Evolutionary conservation across 2,329 filamentous ascomycete genomes (phyloP).

Genomic region (Aspergillus tamarii): DNA sequence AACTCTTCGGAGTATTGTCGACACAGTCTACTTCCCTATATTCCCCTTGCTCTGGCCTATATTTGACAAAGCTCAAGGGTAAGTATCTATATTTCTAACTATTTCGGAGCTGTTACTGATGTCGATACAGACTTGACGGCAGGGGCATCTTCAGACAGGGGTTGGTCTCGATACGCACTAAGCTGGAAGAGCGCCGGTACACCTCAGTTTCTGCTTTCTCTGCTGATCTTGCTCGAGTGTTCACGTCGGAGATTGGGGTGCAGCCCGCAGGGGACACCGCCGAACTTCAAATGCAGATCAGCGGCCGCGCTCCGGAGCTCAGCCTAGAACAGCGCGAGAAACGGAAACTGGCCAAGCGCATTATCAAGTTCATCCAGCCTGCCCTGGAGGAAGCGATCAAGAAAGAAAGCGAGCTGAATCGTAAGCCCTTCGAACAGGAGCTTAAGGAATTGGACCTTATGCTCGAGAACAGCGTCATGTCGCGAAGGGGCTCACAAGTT

Average conservation of each 20-base stretch:
- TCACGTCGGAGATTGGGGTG: conserved; percentile 58
- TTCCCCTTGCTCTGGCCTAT: conserved; percentile 75
- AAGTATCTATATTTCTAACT: conserved; percentile 49
- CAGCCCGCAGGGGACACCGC: conserved; percentile 50
- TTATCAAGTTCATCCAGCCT: conserved; percentile 80
- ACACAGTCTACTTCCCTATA: conserved; percentile 90
- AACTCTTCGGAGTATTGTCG: conserved; percentile 76
- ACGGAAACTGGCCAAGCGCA: conserved; percentile 83
- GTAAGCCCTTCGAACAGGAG: conserved; percentile 70
- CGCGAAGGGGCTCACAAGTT: conserved; percentile 55
- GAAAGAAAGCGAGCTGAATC: conserved; percentile 79
- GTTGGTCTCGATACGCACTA: conserved; percentile 56
- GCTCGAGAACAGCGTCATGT: conserved; percentile 67
- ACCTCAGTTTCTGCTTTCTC: conserved; percentile 65
- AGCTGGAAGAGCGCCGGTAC: conserved; percentile 60
- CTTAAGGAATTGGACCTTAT: conserved; percentile 74
- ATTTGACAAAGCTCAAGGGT: conserved; percentile 79
- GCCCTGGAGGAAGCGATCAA: conserved; percentile 74
- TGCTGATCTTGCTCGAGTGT: conserved; percentile 58
- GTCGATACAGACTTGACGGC: conserved; percentile 47
- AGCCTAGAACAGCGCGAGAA: conserved; percentile 74
- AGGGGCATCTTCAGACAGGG: conserved; percentile 59
- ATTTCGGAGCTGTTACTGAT: conserved; percentile 19
- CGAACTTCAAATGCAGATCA: conserved; percentile 55
- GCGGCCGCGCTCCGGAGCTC: conserved; percentile 49